These are phyloP conservation scores for Pulveroboletus frians DNA, from an alignment of 768 basidiomycete genomes.

Conservation along the genomic window DNA sequence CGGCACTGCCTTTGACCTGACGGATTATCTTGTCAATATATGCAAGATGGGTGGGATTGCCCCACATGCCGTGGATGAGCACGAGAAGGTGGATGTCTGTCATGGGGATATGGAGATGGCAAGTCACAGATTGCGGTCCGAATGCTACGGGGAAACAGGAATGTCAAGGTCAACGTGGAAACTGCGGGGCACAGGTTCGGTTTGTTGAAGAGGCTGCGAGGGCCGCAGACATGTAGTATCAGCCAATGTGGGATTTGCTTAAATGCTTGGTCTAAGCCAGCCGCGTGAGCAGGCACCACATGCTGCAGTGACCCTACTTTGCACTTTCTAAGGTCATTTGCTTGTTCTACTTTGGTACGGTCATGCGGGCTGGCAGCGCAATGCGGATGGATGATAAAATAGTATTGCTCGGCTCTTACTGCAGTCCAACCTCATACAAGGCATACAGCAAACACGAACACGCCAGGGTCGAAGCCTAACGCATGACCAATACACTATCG, in stretches of 20 bases:
- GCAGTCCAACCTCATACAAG: no score
- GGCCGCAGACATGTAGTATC: constrained; percentile 1
- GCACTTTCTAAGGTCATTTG: not conserved
- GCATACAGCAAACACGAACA: not conserved
- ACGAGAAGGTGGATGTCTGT: constrained; percentile 38
- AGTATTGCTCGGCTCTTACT: not conserved
- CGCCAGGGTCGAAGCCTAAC: not conserved
- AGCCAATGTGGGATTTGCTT: not conserved
- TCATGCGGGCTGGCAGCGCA: not conserved
- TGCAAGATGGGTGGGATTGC: constrained; percentile 59
- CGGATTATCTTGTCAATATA: constrained; percentile 51
- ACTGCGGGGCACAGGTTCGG: not conserved
- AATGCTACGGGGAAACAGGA: not conserved
- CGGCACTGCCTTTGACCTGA: constrained; percentile 34
- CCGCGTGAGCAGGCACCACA: not conserved
- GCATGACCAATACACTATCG: constrained; percentile 3
- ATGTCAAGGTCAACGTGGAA: constrained; percentile 4
- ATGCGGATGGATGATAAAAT: not conserved
- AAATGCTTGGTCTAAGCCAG: constrained; percentile 1
- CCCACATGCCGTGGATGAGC: constrained; percentile 74
- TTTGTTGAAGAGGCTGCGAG: not conserved
- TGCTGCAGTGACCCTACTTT: not conserved
- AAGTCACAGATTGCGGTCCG: not conserved
- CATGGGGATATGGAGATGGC: constrained; percentile 13
- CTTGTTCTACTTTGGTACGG: not conserved